Percentiles rank a stretch among this genome's conserved stretches.
Conservation (phyloP, 768 basidiomycete species). For the Plicaturopsis crispa region DNA sequence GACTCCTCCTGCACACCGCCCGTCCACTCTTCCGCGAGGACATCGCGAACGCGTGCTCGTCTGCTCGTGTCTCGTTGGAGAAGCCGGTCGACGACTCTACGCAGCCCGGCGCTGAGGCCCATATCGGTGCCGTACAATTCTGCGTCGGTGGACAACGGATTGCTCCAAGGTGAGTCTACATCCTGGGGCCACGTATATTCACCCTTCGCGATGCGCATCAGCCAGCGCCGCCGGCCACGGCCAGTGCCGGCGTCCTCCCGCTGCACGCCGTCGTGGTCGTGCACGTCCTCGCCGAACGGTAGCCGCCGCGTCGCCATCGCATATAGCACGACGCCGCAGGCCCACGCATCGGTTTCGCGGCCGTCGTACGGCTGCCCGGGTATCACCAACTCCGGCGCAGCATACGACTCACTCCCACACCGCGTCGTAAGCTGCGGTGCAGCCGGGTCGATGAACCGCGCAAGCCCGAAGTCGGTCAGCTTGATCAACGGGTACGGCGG, state of each 20-base stretch:
- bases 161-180: conserved; percentile 1
- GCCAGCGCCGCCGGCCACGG: conserved; percentile 30
- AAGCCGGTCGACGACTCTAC: conserved; percentile 48
- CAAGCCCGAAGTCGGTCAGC: conserved; percentile 86
- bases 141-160: conserved; percentile 18
- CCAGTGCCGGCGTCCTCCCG: conserved; percentile 16
- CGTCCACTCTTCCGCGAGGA: conserved; percentile 52
- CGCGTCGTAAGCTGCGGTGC: conserved; percentile 63
- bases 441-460: conserved; percentile 68
- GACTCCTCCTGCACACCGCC: conserved; percentile 3
- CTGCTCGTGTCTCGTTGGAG: conserved; percentile 65
- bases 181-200: conserved; percentile 65
- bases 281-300: conserved; percentile 61
- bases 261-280: conserved; percentile 4
- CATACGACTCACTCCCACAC: conserved; percentile 86
- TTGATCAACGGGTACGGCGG: conserved; percentile 61
- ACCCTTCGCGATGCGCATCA: conserved; percentile 76
- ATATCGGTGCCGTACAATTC: conserved; percentile 29
- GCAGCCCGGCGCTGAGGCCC: conserved; percentile 35
- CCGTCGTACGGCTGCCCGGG: conserved; percentile 65
- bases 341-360: conserved; percentile 83
- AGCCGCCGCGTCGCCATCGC: conserved; percentile 62
- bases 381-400: conserved; percentile 71
- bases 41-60: conserved; percentile 50
- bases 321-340: conserved; percentile 82